phyloP scores from a whole-genome alignment of 2,329 filamentous ascomycete genomes.

The Pseudogymnoascus sp. region DNA sequence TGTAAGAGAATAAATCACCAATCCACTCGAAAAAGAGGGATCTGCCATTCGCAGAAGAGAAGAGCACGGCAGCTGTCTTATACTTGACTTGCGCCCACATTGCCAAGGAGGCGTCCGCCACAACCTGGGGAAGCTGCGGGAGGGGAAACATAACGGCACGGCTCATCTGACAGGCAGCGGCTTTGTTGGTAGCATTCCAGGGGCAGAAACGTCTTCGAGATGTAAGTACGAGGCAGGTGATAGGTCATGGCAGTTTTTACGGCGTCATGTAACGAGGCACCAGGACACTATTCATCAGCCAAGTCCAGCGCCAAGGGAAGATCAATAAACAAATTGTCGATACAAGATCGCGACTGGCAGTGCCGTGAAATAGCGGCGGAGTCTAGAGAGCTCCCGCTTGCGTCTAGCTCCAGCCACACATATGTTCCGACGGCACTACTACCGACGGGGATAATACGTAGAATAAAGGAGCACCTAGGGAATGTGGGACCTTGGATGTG shows the following conservation, averaged over 20 bases:
- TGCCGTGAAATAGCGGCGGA: not conserved
- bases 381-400: not conserved
- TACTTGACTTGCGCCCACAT: not conserved
- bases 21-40: conserved; percentile 3
- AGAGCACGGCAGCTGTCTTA: conserved; percentile 1
- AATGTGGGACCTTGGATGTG: not conserved
- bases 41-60: not conserved
- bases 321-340: not conserved
- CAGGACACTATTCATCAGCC: not conserved
- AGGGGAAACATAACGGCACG: not conserved
- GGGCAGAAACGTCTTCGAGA: not conserved
- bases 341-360: not conserved
- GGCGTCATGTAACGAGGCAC: conserved; percentile 1
- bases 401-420: not conserved
- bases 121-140: not conserved
- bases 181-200: not conserved
- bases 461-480: not conserved
- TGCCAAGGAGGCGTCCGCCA: conserved; percentile 1
- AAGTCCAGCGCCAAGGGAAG: not conserved
- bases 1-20: not conserved
- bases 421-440: not conserved
- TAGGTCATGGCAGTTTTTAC: not conserved
- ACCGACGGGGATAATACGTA: not conserved
- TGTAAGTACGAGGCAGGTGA: not conserved
- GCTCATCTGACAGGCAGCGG: conserved; percentile 2